Conservation (phyloP, 305 asterid species). For the Fraxinus ornus region DNA sequence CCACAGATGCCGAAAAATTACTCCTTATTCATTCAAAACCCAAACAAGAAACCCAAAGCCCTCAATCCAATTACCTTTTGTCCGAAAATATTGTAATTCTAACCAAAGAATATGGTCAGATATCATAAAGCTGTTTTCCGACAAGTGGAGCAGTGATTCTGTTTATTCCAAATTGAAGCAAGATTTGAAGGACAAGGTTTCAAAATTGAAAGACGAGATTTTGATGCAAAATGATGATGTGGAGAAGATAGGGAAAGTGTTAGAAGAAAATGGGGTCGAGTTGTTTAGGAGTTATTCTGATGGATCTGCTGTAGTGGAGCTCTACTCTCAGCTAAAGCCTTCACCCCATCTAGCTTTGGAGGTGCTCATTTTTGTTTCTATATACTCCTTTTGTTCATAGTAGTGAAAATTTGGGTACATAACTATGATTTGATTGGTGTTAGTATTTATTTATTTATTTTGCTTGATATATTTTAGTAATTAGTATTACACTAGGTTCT, state of each 20-base stretch:
- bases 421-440: background rate
- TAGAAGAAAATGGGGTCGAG: constrained; percentile 47
- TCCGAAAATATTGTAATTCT: constrained; percentile 32
- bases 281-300: constrained; percentile 53
- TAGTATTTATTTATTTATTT: background rate
- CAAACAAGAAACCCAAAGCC: constrained; percentile 21
- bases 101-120: constrained; percentile 20
- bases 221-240: constrained; percentile 35
- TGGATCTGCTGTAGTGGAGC: constrained; percentile 70
- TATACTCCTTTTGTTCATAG: background rate
- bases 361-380: constrained; percentile 38
- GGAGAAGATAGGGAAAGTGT: constrained; percentile 42
- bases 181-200: constrained; percentile 33
- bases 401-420: background rate
- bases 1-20: constrained; percentile 21
- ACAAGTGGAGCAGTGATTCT: constrained; percentile 22
- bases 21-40: constrained; percentile 19
- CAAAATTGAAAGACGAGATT: constrained; percentile 50
- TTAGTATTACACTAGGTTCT: background rate
- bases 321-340: constrained; percentile 43
- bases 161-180: constrained; percentile 20
- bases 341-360: constrained; percentile 54
- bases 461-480: background rate
- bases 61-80: constrained; percentile 26
- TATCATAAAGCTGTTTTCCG: constrained; percentile 39